Evolutionary conservation across 2,329 filamentous ascomycete species (phyloP).

Genomic region (Tolypocladium ophioglossoides): DNA sequence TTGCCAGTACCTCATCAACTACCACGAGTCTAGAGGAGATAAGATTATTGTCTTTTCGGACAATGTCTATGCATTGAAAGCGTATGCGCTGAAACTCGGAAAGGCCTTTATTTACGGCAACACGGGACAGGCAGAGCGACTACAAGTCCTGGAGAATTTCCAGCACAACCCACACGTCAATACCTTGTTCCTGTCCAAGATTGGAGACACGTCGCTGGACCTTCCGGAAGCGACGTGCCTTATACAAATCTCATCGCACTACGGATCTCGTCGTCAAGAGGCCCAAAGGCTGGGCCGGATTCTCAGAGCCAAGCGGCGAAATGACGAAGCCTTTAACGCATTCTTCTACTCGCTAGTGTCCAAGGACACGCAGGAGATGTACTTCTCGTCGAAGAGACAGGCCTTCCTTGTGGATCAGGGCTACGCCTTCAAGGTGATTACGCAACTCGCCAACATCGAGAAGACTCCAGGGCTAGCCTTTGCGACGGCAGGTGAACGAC

Average conservation of each 20-base stretch:
- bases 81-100: constrained; percentile 71
- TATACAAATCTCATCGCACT: constrained; percentile 96
- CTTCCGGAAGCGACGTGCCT: constrained; percentile 92
- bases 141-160: constrained; percentile 85
- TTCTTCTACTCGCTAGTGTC: constrained; percentile 98
- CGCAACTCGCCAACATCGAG: constrained; percentile 84
- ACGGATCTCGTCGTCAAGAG: constrained; percentile 92
- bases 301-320: constrained; percentile 85
- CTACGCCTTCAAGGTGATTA: constrained; percentile 98
- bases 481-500: constrained; percentile 64
- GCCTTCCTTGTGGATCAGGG: constrained; percentile 96
- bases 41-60: constrained; percentile 98
- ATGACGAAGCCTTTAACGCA: constrained; percentile 97
- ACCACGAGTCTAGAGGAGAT: constrained; percentile 87
- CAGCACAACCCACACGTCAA: constrained; percentile 85
- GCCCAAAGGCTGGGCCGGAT: constrained; percentile 90
- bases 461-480: constrained; percentile 73
- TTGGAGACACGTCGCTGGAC: constrained; percentile 96
- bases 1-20: constrained; percentile 96
- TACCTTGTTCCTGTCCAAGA: constrained; percentile 93
- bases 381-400: constrained; percentile 90
- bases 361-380: constrained; percentile 97
- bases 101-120: constrained; percentile 90
- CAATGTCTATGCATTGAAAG: constrained; percentile 84
- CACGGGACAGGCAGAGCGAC: constrained; percentile 75